phyloP scores from a whole-genome alignment of 495 filamentous ascomycete genomes.

The Parathielavia hyrcaniae region DNA sequence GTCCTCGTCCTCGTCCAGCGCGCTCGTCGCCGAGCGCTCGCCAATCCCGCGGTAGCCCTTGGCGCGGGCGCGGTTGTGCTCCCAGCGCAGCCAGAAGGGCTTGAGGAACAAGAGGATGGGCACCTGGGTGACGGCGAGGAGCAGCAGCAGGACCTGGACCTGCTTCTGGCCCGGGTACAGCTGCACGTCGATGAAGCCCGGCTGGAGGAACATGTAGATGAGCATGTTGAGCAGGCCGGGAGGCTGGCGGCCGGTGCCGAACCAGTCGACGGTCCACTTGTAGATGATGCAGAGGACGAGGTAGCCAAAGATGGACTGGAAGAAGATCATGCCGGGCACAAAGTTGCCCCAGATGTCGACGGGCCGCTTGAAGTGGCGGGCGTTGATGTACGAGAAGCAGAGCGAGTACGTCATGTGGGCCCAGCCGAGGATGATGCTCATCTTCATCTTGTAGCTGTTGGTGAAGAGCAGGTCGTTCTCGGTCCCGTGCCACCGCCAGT shows the following conservation, averaged over 20 bases:
- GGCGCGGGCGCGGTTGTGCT: slow-evolving; percentile 82
- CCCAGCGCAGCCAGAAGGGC: slow-evolving; percentile 85
- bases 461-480: slow-evolving; percentile 90
- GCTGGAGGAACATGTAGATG: slow-evolving; percentile 97
- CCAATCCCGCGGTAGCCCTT: slow-evolving; percentile 89
- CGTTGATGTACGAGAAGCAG: slow-evolving; percentile 86
- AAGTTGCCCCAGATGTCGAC: slow-evolving; percentile 98
- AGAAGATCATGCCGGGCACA: slow-evolving; percentile 96
- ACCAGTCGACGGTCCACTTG: slow-evolving; percentile 94
- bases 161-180: slow-evolving; percentile 70
- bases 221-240: slow-evolving; percentile 96
- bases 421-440: slow-evolving; percentile 94
- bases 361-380: slow-evolving; percentile 84
- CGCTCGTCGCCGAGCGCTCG: slow-evolving; percentile 76
- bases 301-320: slow-evolving; percentile 98
- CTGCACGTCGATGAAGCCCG: slow-evolving; percentile 60
- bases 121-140: slow-evolving; percentile 78
- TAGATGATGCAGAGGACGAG: slow-evolving; percentile 89
- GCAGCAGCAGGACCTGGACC: slow-evolving; percentile 73
- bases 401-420: slow-evolving; percentile 97
- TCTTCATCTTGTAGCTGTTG: slow-evolving; percentile 99
- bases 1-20: slow-evolving; percentile 78
- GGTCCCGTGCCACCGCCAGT: slow-evolving; percentile 94
- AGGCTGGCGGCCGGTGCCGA: slow-evolving; percentile 54
- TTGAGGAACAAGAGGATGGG: slow-evolving; percentile 91